phyloP scores from a whole-genome alignment of 345 rosid species.

The Pugionium dolabratum region DNA sequence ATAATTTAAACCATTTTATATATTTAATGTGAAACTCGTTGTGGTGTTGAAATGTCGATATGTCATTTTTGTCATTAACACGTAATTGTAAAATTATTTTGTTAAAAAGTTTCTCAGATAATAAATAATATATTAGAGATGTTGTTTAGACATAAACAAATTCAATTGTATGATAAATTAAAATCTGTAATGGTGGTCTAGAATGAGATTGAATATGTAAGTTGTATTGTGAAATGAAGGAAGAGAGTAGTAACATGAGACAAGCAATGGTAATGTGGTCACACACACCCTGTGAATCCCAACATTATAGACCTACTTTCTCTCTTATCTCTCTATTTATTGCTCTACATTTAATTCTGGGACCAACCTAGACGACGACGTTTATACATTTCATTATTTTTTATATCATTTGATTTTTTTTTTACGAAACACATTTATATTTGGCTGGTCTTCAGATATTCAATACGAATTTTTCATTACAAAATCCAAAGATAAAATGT shows the following conservation, averaged over 20 bases:
- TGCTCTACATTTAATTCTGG: conserved; percentile 29
- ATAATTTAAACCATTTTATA: too few species aligned
- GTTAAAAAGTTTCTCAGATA: too few species aligned
- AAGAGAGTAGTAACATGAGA: conserved; percentile 27
- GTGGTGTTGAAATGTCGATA: too few species aligned
- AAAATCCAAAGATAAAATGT: not conserved
- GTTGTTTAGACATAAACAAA: too few species aligned
- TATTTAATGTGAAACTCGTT: too few species aligned
- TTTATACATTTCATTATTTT: not conserved
- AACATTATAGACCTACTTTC: conserved; percentile 36
- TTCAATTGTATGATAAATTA: too few species aligned
- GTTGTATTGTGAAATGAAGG: too few species aligned
- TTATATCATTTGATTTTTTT: not conserved
- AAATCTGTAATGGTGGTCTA: too few species aligned
- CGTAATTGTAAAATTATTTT: too few species aligned
- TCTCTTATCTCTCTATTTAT: conserved; percentile 37
- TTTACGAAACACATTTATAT: not conserved
- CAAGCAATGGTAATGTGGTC: conserved; percentile 38
- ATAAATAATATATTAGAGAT: too few species aligned
- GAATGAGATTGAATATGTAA: not conserved
- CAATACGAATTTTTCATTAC: too few species aligned
- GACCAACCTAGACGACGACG: conserved; percentile 39
- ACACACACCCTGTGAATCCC: conserved; percentile 35
- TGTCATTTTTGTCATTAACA: too few species aligned
- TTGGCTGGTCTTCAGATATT: not conserved